Conservation (phyloP, 1,284 basidiomycete genomes). For the Rhizoctonia solani region DNA sequence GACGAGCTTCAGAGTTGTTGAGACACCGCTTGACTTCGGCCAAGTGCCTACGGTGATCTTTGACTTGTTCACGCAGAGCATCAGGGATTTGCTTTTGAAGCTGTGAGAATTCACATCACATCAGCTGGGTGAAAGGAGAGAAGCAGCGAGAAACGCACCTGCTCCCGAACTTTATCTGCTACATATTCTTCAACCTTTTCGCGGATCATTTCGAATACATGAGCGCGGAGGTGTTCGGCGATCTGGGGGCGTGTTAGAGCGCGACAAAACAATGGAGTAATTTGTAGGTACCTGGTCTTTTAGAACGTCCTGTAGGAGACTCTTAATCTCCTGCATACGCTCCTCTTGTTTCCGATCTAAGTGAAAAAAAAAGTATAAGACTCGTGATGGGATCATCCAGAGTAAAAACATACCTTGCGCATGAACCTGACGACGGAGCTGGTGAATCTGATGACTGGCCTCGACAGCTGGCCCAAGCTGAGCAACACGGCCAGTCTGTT, state of each 20-base stretch:
- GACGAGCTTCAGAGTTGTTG: conserved; percentile 58
- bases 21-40: conserved; percentile 55
- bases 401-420: conserved; percentile 44
- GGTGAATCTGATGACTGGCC: conserved; percentile 50
- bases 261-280: too few relatives aligned
- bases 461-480: conserved; percentile 53
- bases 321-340: conserved; percentile 47
- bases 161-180: conserved; percentile 45
- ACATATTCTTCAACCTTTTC: conserved; percentile 46
- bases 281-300: conserved; percentile 43
- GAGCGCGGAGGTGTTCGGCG: conserved; percentile 45
- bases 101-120: conserved; percentile 50
- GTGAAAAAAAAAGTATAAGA: background rate
- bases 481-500: conserved; percentile 52
- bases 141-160: conserved; percentile 46
- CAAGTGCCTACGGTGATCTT: conserved; percentile 53
- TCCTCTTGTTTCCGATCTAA: conserved; percentile 45
- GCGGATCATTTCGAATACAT: conserved; percentile 47
- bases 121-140: conserved; percentile 43
- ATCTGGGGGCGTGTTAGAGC: conserved; percentile 39
- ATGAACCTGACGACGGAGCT: conserved; percentile 48
- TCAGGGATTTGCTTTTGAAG: conserved; percentile 52
- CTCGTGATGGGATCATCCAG: background rate
- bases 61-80: conserved; percentile 54
- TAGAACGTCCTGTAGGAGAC: conserved; percentile 48